Evolutionary conservation across 148 eudicot genomes (phyloP).

Genomic region (Vaccinium corymbosum): DNA sequence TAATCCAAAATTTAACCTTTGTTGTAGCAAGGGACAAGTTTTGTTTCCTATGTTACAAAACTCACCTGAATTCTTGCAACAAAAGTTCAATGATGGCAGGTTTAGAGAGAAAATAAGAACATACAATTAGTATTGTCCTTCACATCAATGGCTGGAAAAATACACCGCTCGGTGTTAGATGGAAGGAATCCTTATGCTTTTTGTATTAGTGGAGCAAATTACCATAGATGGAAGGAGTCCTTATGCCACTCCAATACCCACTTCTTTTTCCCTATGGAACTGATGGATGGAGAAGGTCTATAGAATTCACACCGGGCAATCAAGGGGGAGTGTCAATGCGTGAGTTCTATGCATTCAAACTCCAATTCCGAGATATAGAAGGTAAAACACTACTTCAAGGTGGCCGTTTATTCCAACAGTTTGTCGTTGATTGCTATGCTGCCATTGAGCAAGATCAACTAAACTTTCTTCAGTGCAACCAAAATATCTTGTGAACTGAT

Average conservation of each 20-base stretch:
- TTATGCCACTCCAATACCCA: neutral
- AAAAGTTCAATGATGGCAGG: too few relatives aligned
- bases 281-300: neutral
- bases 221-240: too few relatives aligned
- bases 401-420: neutral
- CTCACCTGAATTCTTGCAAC: too few relatives aligned
- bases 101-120: too few relatives aligned
- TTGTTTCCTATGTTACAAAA: too few relatives aligned
- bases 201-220: too few relatives aligned
- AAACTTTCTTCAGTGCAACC: neutral
- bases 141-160: too few relatives aligned
- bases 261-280: neutral
- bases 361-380: neutral
- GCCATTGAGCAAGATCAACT: neutral
- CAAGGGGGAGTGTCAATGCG: neutral
- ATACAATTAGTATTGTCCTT: too few relatives aligned
- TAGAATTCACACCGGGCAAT: neutral
- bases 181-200: too few relatives aligned
- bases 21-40: too few relatives aligned
- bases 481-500: neutral
- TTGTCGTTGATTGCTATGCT: conserved; percentile 4
- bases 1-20: too few relatives aligned
- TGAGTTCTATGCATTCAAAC: neutral
- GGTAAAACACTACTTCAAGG: neutral
- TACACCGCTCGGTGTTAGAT: too few relatives aligned